Conservation (phyloP, 768 basidiomycete species). For the Amanita pseudoporphyria region DNA sequence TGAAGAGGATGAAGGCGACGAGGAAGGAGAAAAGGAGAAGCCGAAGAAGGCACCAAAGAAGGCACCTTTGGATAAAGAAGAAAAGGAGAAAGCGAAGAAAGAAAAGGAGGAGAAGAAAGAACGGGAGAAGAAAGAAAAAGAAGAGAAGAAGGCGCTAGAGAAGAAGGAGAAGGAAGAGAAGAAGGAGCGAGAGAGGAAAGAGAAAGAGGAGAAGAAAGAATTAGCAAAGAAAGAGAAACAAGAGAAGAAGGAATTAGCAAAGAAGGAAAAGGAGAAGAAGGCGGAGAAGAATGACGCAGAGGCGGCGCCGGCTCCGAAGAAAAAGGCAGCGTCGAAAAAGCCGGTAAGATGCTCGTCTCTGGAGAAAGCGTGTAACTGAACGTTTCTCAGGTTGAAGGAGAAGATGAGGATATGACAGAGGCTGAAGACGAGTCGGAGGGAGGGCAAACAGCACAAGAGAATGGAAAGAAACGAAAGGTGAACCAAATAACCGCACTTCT, state of each 20-base stretch:
- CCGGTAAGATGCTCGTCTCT: constrained; percentile 11
- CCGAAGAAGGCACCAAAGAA: constrained; percentile 29
- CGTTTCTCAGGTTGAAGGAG: constrained; percentile 14
- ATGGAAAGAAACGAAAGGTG: constrained; percentile 68
- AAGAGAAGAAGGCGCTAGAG: not conserved
- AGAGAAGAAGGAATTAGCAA: constrained; percentile 22
- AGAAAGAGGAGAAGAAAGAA: constrained; percentile 11
- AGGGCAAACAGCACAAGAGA: constrained; percentile 40
- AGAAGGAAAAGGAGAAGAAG: constrained; percentile 24
- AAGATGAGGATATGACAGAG: constrained; percentile 34
- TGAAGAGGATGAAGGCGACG: constrained; percentile 23
- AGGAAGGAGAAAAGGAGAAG: constrained; percentile 31
- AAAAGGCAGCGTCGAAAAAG: constrained; percentile 8
- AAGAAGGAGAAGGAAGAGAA: constrained; percentile 15
- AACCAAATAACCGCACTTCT: no score
- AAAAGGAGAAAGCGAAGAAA: constrained; percentile 21
- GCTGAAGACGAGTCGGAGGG: constrained; percentile 27
- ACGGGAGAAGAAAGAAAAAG: constrained; percentile 11
- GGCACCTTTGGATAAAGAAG: constrained; percentile 15
- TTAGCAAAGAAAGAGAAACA: constrained; percentile 21
- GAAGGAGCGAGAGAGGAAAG: constrained; percentile 1
- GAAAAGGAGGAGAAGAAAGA: constrained; percentile 18
- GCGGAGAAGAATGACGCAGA: constrained; percentile 11
- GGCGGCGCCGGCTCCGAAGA: constrained; percentile 15
- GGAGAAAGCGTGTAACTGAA: constrained; percentile 15